phyloP scores from a whole-genome alignment of 148 eudicot species.

The Chenopodium berlandieri region DNA sequence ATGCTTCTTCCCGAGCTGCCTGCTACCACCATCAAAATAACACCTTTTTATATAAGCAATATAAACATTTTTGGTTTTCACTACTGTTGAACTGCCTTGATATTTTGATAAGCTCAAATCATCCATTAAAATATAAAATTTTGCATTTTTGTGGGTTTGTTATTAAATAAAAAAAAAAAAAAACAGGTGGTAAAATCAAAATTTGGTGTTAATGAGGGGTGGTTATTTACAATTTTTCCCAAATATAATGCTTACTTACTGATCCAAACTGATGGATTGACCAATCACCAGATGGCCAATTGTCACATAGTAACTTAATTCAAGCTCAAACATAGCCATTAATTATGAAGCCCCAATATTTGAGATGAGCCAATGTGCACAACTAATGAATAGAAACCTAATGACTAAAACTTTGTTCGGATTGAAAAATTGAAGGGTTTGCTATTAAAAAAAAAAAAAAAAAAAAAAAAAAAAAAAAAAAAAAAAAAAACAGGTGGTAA shows the following conservation, averaged over 20 bases:
- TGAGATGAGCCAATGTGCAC: not conserved
- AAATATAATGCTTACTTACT: not conserved
- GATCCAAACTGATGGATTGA: not conserved
- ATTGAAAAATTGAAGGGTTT: no score
- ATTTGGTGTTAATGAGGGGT: no score
- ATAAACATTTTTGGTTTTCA: not conserved
- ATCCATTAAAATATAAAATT: not conserved
- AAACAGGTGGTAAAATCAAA: no score
- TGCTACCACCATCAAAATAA: slow-evolving; percentile 68
- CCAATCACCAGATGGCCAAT: no score
- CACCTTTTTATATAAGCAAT: slow-evolving; percentile 31
- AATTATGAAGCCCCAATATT: not conserved
- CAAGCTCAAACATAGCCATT: not conserved
- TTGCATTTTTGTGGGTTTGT: no score
- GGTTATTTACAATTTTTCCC: not conserved
- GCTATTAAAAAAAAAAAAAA: no score
- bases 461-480: no score
- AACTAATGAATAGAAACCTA: not conserved
- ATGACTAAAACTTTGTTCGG: no score
- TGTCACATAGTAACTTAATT: not conserved
- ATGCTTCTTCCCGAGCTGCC: slow-evolving; percentile 99
- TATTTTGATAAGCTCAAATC: not conserved
- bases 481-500: no score
- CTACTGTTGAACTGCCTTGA: not conserved
- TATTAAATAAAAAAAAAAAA: no score